These are phyloP conservation scores for Mycena galopus DNA, from an alignment of 768 basidiomycete genomes.

Conservation along the genomic window DNA sequence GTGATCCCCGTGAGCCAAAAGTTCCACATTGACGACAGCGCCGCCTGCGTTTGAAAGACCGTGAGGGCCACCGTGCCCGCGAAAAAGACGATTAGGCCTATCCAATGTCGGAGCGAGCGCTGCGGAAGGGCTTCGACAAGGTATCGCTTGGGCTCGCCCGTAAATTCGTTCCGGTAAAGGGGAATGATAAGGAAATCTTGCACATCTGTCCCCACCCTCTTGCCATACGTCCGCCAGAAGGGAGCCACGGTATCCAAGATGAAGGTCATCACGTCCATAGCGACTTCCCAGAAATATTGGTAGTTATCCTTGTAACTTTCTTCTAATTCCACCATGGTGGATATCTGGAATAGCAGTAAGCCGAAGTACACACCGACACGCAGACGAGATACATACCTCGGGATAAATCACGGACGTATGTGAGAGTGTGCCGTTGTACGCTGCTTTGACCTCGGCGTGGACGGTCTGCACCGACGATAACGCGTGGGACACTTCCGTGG, in stretches of 20 bases:
- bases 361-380: conserved; percentile 4
- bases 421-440: conserved; percentile 74
- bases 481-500: conserved; percentile 61
- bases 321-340: conserved; percentile 76
- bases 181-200: conserved; percentile 87
- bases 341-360: conserved; percentile 61
- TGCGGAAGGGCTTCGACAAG: conserved; percentile 67
- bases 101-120: conserved; percentile 79
- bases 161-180: conserved; percentile 87
- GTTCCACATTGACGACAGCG: conserved; percentile 65
- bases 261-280: conserved; percentile 82
- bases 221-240: conserved; percentile 86
- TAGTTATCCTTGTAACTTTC: conserved; percentile 86
- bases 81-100: conserved; percentile 68
- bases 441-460: conserved; percentile 70
- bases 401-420: conserved; percentile 85
- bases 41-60: conserved; percentile 70
- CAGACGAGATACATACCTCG: conserved; percentile 61
- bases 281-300: conserved; percentile 86
- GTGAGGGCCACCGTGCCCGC: conserved; percentile 60
- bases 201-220: conserved; percentile 84
- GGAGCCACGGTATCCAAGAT: conserved; percentile 83
- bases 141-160: conserved; percentile 80
- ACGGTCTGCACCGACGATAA: conserved; percentile 66
- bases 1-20: conserved; percentile 71